Evolutionary conservation across 768 basidiomycete genomes (phyloP), one percentile per base, ranked within the genome.

Genomic region (Lactifluus echinatus): DNA sequence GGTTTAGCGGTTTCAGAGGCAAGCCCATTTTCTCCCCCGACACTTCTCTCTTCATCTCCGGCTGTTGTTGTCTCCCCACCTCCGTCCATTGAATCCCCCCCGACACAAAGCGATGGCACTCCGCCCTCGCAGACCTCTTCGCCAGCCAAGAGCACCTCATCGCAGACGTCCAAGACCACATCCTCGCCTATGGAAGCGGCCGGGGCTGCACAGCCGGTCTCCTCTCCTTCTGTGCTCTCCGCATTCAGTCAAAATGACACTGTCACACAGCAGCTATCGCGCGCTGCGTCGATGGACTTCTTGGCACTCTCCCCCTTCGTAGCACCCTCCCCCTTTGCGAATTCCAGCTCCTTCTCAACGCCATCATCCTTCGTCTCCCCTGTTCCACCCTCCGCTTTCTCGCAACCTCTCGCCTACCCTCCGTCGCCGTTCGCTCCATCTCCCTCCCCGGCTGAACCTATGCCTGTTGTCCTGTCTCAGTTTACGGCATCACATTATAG

Each of bases 361-460:
- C 58, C 58, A 1, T 59, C 58, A 19, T 59, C 58, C 2, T 59
- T 59, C 15, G 58, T 59, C 23, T 43, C 58, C 1, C 7, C 48
- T 21, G 48, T 28, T 2, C 37, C 54, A 46, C 50, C 56, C 33
- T 51, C 50, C 1, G 24, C 53, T 8, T 50, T 59, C 43, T 2
- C 46, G 19, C 57, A 53, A 33, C 42, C 51, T 10, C 58, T 50
- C 43, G 34, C 53, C 15, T 59, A 59, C 43, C 42, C 49, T 7
- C 58, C 58, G 11, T 59, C 58, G 4, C 58, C 58, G 11, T 59
- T 59, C 11, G 58, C 58, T 8, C 57, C 52, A 3, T 48, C 53
- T 3, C 28, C 33, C 28, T 34, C 57, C 23, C 21, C 55, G 5
- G 17, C 56, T 10, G 40, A 15, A 12, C 52, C 57, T 11, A 17